phyloP scores from a whole-genome alignment of 1,284 basidiomycete genomes.

The Phaffia rhodozyma region DNA sequence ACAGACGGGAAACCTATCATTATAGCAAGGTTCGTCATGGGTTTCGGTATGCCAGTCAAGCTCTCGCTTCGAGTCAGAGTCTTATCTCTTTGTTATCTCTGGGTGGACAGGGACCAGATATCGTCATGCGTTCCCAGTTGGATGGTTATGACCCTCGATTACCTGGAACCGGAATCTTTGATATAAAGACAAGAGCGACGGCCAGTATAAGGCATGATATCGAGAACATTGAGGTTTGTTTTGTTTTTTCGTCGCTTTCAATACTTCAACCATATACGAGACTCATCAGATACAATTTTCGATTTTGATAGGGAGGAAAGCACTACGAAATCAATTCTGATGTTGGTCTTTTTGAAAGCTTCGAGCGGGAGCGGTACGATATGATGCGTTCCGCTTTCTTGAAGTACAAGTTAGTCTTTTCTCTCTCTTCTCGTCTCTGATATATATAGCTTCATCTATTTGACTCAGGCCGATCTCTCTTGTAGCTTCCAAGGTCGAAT shows the following conservation, averaged over 20 bases:
- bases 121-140: conserved; percentile 90
- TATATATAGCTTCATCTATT: background rate
- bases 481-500: conserved; percentile 87
- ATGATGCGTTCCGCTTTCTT: conserved; percentile 85
- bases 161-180: conserved; percentile 83
- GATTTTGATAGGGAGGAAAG: conserved; percentile 47
- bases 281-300: no score
- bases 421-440: background rate
- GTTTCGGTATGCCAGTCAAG: background rate
- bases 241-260: conserved; percentile 14
- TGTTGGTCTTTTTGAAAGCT: conserved; percentile 56
- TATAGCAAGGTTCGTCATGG: conserved; percentile 55
- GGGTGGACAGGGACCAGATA: conserved; percentile 47
- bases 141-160: conserved; percentile 73
- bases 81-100: background rate
- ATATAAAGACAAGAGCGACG: conserved; percentile 88
- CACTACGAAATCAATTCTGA: conserved; percentile 57
- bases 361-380: conserved; percentile 75
- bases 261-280: background rate
- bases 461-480: background rate
- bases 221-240: conserved; percentile 63
- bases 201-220: conserved; percentile 74
- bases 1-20: conserved; percentile 57
- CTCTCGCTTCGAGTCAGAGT: background rate
- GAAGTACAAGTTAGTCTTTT: conserved; percentile 61